Percentiles rank a stretch among this genome's conserved stretches.
phyloP scores from a whole-genome alignment of 2,329 filamentous ascomycete species.

The Trichoderma endophyticum region DNA sequence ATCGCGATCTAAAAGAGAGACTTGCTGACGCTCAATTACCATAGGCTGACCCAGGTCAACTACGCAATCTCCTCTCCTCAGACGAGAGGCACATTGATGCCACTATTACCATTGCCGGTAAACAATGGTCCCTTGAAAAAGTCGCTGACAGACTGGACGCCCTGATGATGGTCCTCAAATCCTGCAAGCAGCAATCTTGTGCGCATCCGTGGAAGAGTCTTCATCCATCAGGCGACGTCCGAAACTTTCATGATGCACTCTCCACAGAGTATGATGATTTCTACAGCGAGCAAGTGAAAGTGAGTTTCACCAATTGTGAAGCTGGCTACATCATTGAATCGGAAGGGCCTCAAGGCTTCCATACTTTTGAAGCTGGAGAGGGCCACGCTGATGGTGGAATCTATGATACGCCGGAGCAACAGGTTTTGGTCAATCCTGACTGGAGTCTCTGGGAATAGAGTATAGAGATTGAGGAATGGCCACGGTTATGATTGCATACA shows the following conservation, averaged over 20 bases:
- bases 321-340: conserved; percentile 50
- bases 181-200: conserved; percentile 54
- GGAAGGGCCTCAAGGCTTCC: conserved; percentile 48
- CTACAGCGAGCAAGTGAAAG: conserved; percentile 44
- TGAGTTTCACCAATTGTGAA: conserved; percentile 53
- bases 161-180: conserved; percentile 58
- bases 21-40: not conserved
- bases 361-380: not conserved
- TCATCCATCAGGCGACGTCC: conserved; percentile 52
- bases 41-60: conserved; percentile 51
- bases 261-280: conserved; percentile 47
- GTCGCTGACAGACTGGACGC: conserved; percentile 51
- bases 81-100: conserved; percentile 24
- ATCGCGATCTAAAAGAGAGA: not conserved
- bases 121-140: conserved; percentile 32
- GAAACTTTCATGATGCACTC: conserved; percentile 51
- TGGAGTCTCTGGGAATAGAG: conserved; percentile 13
- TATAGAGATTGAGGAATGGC: not conserved
- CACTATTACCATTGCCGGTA: conserved; percentile 28
- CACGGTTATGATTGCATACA: not conserved
- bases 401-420: not conserved
- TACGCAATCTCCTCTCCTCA: conserved; percentile 40
- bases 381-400: not conserved
- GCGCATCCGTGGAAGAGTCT: conserved; percentile 55
- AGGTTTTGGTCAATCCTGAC: not conserved